phyloP scores from a whole-genome alignment of 768 basidiomycete species.

The Suillus occidentalis region DNA sequence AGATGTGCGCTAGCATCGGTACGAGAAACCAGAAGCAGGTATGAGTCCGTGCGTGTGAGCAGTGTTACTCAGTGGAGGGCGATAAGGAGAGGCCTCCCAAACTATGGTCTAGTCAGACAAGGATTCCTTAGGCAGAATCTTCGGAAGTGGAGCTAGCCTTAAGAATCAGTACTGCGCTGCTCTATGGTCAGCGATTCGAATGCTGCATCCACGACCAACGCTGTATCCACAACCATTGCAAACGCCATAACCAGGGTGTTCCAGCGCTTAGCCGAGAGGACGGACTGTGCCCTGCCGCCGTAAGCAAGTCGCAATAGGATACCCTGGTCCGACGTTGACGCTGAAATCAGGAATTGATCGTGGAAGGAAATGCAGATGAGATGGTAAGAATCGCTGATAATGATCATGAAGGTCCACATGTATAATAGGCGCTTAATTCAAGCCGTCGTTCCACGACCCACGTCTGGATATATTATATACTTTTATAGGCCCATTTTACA shows the following conservation, averaged over 20 bases:
- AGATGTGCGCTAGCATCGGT: neutral
- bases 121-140: neutral
- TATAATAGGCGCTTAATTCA: neutral
- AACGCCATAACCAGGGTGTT: neutral
- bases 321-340: neutral
- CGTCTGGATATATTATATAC: neutral
- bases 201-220: neutral
- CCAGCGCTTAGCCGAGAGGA: neutral
- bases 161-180: neutral
- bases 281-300: neutral
- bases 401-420: neutral
- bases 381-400: neutral
- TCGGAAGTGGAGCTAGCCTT: neutral
- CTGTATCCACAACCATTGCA: too few relatives aligned
- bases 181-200: neutral
- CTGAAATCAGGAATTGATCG: neutral
- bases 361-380: neutral
- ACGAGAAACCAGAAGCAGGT: neutral
- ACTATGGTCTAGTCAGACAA: neutral
- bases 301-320: neutral
- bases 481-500: neutral
- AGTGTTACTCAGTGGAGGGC: neutral
- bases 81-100: neutral
- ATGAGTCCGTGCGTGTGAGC: neutral
- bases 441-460: neutral